Percentiles rank a stretch among this genome's conserved stretches.
phyloP scores from a whole-genome alignment of 2,329 filamentous ascomycete genomes.

The Botrytis tulipae region DNA sequence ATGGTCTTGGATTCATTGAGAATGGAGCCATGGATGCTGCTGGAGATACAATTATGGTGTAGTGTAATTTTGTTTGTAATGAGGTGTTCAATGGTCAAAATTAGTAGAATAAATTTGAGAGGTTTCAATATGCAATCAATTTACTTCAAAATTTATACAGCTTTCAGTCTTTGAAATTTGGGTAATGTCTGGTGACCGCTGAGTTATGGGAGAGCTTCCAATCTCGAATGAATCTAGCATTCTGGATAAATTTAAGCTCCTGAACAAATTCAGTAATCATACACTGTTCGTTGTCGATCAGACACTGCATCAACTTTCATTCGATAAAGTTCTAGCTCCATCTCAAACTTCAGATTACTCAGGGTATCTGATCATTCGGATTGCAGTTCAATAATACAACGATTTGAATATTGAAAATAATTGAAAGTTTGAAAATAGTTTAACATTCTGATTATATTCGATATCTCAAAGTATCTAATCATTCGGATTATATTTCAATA shows the following conservation, averaged over 20 bases:
- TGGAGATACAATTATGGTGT: conserved; percentile 22
- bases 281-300: background rate
- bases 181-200: background rate
- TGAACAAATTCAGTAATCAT: background rate
- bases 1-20: conserved; percentile 43
- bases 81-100: background rate
- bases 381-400: no score
- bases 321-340: background rate
- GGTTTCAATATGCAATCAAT: background rate
- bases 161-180: fast-evolving
- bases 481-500: no score
- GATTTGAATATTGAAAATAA: no score
- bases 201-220: background rate
- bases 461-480: no score
- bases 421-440: no score
- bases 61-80: conserved; percentile 3
- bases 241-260: background rate
- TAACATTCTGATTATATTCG: no score
- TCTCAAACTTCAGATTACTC: background rate
- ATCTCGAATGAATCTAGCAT: background rate
- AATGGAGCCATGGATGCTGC: conserved; percentile 2
- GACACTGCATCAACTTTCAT: background rate
- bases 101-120: background rate
- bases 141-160: background rate
- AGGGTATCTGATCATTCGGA: no score